These are phyloP conservation scores for Elaeis oleifera DNA, from an alignment of 202 grass and related monocot species.

Conservation along the genomic window DNA sequence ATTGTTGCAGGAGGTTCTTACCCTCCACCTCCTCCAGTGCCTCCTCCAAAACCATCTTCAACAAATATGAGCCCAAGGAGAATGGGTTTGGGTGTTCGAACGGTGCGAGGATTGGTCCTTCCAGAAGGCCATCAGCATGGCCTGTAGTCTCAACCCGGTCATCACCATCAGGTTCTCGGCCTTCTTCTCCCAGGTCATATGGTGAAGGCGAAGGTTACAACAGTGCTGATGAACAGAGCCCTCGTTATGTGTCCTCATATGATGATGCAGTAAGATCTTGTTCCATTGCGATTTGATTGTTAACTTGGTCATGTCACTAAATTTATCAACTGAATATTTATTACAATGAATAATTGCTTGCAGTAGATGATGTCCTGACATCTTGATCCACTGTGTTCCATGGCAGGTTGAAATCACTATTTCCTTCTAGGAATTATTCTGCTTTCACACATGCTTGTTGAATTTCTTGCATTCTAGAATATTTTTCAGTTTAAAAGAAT, in stretches of 20 bases:
- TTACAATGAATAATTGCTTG: no score
- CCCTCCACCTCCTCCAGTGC: slow-evolving; percentile 74
- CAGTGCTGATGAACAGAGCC: slow-evolving; percentile 88
- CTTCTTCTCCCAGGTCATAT: slow-evolving; percentile 85
- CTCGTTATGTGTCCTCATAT: slow-evolving; percentile 53
- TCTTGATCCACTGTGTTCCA: no score
- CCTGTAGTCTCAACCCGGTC: slow-evolving; percentile 41
- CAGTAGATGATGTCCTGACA: no score
- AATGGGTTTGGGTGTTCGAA: slow-evolving; percentile 45
- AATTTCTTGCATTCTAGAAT: no score
- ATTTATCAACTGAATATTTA: no score
- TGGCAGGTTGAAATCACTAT: no score
- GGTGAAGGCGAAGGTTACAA: slow-evolving; percentile 95
- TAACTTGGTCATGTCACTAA: no score
- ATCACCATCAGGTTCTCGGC: slow-evolving; percentile 64
- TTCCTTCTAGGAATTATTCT: no score
- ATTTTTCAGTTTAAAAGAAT: no score
- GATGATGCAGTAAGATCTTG: slow-evolving; percentile 67
- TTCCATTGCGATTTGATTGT: slow-evolving; percentile 1
- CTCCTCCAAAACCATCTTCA: slow-evolving; percentile 59
- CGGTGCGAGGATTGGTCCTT: slow-evolving; percentile 54
- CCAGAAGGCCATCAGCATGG: slow-evolving; percentile 78
- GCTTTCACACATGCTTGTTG: no score
- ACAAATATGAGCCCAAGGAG: slow-evolving; percentile 44
- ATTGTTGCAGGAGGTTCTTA: slow-evolving; percentile 32